Conservation (phyloP, 176 grass and related monocot genomes). For the Thalia dealbata region DNA sequence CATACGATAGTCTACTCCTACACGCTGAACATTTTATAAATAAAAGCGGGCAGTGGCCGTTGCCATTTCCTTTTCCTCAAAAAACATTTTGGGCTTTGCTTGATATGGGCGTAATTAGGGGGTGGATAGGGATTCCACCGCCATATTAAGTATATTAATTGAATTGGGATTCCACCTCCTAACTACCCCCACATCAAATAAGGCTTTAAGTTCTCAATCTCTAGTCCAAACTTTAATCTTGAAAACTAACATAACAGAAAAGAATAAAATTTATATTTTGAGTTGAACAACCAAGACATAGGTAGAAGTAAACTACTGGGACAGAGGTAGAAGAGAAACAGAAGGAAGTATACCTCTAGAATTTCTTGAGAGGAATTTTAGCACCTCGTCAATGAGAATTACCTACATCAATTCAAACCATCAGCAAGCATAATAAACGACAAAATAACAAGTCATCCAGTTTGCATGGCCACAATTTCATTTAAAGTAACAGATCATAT, state of each 20-base stretch:
- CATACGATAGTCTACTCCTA: too few relatives aligned
- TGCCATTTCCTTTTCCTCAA: too few relatives aligned
- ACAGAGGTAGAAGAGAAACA: background rate
- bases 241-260: background rate
- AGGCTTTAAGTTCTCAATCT: background rate
- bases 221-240: background rate
- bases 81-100: too few relatives aligned
- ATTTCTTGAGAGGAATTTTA: conserved; percentile 66
- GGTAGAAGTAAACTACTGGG: background rate
- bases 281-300: background rate
- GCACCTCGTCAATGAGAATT: conserved; percentile 58
- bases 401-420: conserved; percentile 4
- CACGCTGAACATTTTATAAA: too few relatives aligned
- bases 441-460: background rate
- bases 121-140: too few relatives aligned
- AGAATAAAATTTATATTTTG: background rate
- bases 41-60: too few relatives aligned
- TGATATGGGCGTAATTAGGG: too few relatives aligned
- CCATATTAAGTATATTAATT: too few relatives aligned
- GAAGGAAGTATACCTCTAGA: conserved; percentile 34
- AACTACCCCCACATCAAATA: too few relatives aligned
- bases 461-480: too few relatives aligned
- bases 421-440: background rate
- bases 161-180: too few relatives aligned
- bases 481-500: too few relatives aligned